Percentiles rank a stretch among this genome's conserved stretches.
Evolutionary conservation across 371 early-diverging fungal genomes (phyloP).

Genomic region (Choanephora cucurbitarum): DNA sequence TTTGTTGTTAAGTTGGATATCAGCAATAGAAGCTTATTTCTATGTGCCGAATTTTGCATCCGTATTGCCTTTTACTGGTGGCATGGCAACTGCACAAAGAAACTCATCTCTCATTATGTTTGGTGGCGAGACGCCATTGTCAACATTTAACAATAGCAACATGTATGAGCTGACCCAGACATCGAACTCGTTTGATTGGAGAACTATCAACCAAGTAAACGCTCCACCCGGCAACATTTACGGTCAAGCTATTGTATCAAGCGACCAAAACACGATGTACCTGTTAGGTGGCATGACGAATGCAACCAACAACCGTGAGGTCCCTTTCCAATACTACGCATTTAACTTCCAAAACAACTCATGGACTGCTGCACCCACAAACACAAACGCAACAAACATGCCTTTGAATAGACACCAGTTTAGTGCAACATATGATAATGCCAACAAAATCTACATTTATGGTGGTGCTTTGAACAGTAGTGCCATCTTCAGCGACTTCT

Average conservation of each 20-base stretch:
- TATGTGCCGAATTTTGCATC: slow-evolving; percentile 27
- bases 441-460: slow-evolving; percentile 26
- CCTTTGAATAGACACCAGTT: slow-evolving; percentile 23
- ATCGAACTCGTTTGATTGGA: slow-evolving; percentile 21
- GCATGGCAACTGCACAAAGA: slow-evolving; percentile 31
- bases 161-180: slow-evolving; percentile 31
- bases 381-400: slow-evolving; percentile 6
- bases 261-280: slow-evolving; percentile 21
- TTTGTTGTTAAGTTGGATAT: neutral
- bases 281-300: slow-evolving; percentile 29
- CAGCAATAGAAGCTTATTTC: slow-evolving; percentile 25
- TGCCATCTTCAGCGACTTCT: slow-evolving; percentile 23
- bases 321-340: slow-evolving; percentile 20
- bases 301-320: slow-evolving; percentile 1
- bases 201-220: slow-evolving; percentile 24
- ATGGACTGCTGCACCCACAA: slow-evolving; percentile 21
- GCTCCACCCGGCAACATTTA: slow-evolving; percentile 18
- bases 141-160: slow-evolving; percentile 20
- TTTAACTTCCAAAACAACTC: slow-evolving; percentile 14
- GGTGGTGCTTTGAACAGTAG: slow-evolving; percentile 26
- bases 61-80: slow-evolving; percentile 30
- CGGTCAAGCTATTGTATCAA: slow-evolving; percentile 23
- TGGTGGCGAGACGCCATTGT: slow-evolving; percentile 34
- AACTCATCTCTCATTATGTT: slow-evolving; percentile 26
- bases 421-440: slow-evolving; percentile 14